A percentile compares a stretch with the other conserved stretches of the same genome.
Evolutionary conservation across 2,329 filamentous ascomycete genomes (phyloP).

Genomic region (Arthrobotrys megalospora): DNA sequence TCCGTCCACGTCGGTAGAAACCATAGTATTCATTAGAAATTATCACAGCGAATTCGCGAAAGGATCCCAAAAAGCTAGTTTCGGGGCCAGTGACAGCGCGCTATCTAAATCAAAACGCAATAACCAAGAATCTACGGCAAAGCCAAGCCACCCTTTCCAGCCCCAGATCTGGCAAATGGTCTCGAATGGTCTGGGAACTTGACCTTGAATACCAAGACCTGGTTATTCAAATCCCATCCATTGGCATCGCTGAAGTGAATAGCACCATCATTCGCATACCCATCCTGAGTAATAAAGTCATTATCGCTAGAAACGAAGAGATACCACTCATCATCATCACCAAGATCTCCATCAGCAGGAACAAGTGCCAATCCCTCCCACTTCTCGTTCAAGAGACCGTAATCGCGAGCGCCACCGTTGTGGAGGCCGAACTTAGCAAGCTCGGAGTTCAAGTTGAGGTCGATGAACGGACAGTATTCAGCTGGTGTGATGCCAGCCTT

Average conservation of each 20-base stretch:
- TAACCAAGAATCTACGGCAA: conserved; percentile 4
- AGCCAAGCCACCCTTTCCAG: conserved; percentile 35
- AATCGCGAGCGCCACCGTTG: conserved; percentile 77
- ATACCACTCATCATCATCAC: conserved; percentile 75
- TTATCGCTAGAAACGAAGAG: conserved; percentile 79
- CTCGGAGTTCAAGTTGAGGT: conserved; percentile 78
- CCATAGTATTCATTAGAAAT: conserved; percentile 8
- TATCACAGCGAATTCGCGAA: background rate
- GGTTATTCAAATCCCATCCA: conserved; percentile 75
- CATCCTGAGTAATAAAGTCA: conserved; percentile 82
- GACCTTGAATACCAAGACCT: conserved; percentile 76
- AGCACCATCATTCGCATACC: conserved; percentile 74
- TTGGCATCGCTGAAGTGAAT: conserved; percentile 73
- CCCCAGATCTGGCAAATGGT: conserved; percentile 55
- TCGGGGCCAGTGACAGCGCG: background rate
- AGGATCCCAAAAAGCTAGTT: background rate
- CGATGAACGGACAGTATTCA: conserved; percentile 77
- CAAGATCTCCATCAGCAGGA: conserved; percentile 71
- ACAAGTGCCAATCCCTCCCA: conserved; percentile 80
- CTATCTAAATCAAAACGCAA: background rate
- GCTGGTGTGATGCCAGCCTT: conserved; percentile 73
- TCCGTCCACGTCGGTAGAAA: no score
- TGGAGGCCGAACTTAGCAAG: conserved; percentile 77
- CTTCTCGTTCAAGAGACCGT: conserved; percentile 79
- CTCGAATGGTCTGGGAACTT: conserved; percentile 68